Conservation (phyloP, 2,329 filamentous ascomycete species). For the Nemania sp. region DNA sequence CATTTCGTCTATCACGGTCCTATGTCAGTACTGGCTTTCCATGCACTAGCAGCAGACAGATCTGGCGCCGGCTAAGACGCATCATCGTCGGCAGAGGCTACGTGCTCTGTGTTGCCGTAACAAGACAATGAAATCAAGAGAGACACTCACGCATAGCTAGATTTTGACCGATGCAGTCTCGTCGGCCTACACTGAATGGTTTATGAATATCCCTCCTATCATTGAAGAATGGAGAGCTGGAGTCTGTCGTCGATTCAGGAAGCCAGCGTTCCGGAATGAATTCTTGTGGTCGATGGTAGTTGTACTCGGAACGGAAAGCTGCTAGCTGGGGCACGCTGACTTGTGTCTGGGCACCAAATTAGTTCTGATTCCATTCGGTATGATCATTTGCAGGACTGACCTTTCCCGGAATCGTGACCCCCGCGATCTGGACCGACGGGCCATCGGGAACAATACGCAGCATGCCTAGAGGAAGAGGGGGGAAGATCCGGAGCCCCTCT, state of each 20-base stretch:
- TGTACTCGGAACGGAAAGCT: slow-evolving; percentile 31
- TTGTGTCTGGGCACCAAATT: slow-evolving; percentile 18
- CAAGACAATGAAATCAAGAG: too few relatives aligned
- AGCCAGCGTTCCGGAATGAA: slow-evolving; percentile 35
- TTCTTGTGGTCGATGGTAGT: slow-evolving; percentile 32
- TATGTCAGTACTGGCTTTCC: background rate
- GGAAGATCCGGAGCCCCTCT: slow-evolving; percentile 33
- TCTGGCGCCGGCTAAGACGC: too few relatives aligned
- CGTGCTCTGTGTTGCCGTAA: too few relatives aligned
- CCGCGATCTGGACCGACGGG: slow-evolving; percentile 29
- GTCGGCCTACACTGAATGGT: slow-evolving; percentile 33
- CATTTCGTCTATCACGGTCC: slow-evolving; percentile 31
- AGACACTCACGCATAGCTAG: slow-evolving; percentile 29
- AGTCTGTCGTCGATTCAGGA: slow-evolving; percentile 26
- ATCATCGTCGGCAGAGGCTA: too few relatives aligned
- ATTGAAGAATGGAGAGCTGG: slow-evolving; percentile 32
- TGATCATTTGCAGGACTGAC: slow-evolving; percentile 16
- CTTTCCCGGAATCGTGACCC: slow-evolving; percentile 31
- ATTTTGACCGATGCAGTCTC: slow-evolving; percentile 33
- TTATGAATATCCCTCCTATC: slow-evolving; percentile 33
- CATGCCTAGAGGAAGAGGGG: slow-evolving; percentile 31
- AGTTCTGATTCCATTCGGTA: slow-evolving; percentile 3
- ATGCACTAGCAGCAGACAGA: background rate
- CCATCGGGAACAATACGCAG: slow-evolving; percentile 29
- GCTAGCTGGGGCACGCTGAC: slow-evolving; percentile 35